phyloP scores from a whole-genome alignment of 345 rosid genomes.

The Triadica sebifera region DNA sequence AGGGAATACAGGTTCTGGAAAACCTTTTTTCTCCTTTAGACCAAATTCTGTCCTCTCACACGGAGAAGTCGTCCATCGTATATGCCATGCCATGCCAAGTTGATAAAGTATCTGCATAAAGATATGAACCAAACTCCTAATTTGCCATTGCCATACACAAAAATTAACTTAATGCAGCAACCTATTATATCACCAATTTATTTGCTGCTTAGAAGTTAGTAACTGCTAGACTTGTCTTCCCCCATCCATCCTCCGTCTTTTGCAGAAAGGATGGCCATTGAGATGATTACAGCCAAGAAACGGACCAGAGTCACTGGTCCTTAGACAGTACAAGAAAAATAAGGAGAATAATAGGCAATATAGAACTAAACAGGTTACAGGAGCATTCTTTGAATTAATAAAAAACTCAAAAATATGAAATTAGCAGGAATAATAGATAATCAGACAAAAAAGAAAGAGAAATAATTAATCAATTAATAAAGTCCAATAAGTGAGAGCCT shows the following conservation, averaged over 20 bases:
- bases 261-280: not conserved
- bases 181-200: not conserved
- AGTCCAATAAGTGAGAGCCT: not conserved
- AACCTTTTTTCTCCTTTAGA: constrained; percentile 40
- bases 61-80: constrained; percentile 65
- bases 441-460: not conserved
- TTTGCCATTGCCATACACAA: not conserved
- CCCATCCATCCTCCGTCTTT: not conserved
- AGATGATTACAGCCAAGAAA: constrained; percentile 3
- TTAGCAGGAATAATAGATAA: not conserved
- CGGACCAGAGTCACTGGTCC: not conserved
- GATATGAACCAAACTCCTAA: not conserved
- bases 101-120: constrained; percentile 77
- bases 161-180: not conserved
- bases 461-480: not conserved
- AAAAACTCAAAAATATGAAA: not conserved
- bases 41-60: constrained; percentile 34
- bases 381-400: not conserved
- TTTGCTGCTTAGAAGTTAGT: not conserved
- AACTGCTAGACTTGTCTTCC: not conserved
- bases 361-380: not conserved
- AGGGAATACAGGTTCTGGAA: constrained; percentile 59
- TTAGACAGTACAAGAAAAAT: not conserved
- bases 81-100: constrained; percentile 79
- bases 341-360: not conserved